Conservation (phyloP, 495 filamentous ascomycete species). For the Penicillium silybi region DNA sequence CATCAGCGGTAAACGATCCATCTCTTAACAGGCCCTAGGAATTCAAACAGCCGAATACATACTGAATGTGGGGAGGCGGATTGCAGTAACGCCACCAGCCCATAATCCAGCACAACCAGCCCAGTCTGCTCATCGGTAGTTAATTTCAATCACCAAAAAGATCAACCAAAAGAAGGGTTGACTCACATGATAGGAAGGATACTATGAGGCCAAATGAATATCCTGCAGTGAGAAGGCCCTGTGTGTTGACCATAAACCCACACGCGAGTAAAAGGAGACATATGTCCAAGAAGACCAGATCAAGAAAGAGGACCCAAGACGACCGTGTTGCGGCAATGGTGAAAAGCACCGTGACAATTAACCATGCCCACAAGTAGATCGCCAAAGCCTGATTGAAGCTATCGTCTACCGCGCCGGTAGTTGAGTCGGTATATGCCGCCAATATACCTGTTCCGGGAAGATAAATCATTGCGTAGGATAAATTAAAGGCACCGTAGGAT, state of each 20-base stretch:
- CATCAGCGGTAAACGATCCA: too few relatives aligned
- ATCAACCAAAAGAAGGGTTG: not conserved
- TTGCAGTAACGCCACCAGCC: slow-evolving; percentile 6
- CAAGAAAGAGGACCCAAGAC: slow-evolving; percentile 3
- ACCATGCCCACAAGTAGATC: slow-evolving; percentile 3
- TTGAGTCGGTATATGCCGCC: not conserved
- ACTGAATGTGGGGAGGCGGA: slow-evolving; percentile 5
- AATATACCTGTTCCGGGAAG: slow-evolving; percentile 6
- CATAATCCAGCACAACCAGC: slow-evolving; percentile 9
- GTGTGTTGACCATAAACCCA: not conserved
- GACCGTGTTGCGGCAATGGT: slow-evolving; percentile 3
- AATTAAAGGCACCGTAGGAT: slow-evolving; percentile 9
- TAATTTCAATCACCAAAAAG: not conserved
- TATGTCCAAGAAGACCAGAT: slow-evolving; percentile 1
- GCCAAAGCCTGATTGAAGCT: slow-evolving; percentile 2
- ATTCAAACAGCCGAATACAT: slow-evolving; percentile 3
- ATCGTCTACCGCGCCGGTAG: not conserved
- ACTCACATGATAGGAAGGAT: slow-evolving; percentile 1
- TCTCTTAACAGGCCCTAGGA: too few relatives aligned
- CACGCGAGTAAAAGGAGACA: not conserved
- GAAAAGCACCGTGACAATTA: not conserved
- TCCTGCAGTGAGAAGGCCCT: not conserved
- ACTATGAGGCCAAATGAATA: slow-evolving; percentile 1
- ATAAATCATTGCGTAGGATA: slow-evolving; percentile 9
- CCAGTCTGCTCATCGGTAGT: slow-evolving; percentile 1